phyloP scores from a whole-genome alignment of 1,284 basidiomycete species.

The Sutorius eximius region DNA sequence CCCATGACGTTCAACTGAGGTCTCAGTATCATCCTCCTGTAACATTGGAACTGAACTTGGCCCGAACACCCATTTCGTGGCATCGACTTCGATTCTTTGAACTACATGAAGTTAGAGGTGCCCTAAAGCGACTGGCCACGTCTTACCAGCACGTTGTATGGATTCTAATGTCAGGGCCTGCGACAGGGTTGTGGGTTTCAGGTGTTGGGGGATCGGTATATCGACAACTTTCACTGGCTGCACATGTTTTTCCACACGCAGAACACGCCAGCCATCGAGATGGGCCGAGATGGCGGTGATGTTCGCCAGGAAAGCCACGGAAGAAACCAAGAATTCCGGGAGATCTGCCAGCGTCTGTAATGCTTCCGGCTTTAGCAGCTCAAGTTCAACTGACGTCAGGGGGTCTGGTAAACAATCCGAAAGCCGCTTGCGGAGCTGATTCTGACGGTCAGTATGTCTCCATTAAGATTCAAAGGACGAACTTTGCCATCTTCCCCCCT shows the following conservation, averaged over 20 bases:
- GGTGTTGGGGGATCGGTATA: not conserved
- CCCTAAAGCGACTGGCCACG: not conserved
- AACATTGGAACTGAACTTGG: not conserved
- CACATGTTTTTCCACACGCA: not conserved
- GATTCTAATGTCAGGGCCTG: slow-evolving; percentile 3
- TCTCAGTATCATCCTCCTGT: not conserved
- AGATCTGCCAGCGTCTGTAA: slow-evolving; percentile 61
- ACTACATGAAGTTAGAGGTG: slow-evolving; percentile 9
- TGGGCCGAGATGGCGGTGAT: not conserved
- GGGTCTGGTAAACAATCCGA: slow-evolving; percentile 65
- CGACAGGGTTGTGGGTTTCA: not conserved
- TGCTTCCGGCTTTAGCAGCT: slow-evolving; percentile 67
- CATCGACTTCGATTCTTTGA: slow-evolving; percentile 15
- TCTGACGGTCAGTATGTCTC: slow-evolving; percentile 1
- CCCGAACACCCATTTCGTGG: slow-evolving; percentile 9
- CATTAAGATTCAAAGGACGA: slow-evolving; percentile 38
- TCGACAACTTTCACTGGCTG: too few relatives aligned
- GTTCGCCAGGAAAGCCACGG: not conserved
- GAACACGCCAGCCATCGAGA: not conserved
- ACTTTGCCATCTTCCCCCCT: slow-evolving; percentile 58
- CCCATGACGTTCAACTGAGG: not conserved
- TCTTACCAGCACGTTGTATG: slow-evolving; percentile 10
- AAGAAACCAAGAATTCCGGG: not conserved
- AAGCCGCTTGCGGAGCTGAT: slow-evolving; percentile 4
- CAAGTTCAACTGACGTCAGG: slow-evolving; percentile 15